Conservation (phyloP, 495 filamentous ascomycete species). For the Xylaria intraflava region DNA sequence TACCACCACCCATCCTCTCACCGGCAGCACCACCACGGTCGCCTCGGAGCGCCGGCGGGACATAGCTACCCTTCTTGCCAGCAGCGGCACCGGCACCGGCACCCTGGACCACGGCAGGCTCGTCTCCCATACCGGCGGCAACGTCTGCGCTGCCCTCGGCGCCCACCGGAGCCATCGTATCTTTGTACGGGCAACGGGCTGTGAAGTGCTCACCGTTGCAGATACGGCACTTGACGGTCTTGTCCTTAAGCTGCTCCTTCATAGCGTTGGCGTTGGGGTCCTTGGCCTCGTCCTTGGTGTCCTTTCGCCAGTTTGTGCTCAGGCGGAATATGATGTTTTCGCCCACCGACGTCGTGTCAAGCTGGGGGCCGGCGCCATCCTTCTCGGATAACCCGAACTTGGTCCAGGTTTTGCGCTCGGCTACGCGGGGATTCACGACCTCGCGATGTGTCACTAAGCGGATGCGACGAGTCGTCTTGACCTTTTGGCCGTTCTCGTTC, state of each 20-base stretch:
- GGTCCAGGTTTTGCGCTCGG: constrained; percentile 81
- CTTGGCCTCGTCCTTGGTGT: constrained; percentile 69
- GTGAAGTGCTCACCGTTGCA: constrained; percentile 99
- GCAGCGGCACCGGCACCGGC: constrained; percentile 26
- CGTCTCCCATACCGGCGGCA: constrained; percentile 49
- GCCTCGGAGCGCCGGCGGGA: constrained; percentile 84
- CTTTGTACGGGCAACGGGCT: constrained; percentile 71
- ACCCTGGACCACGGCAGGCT: constrained; percentile 35
- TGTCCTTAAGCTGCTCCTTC: constrained; percentile 91
- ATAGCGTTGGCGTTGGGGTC: constrained; percentile 71
- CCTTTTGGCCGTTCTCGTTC: constrained; percentile 90
- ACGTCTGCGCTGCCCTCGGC: constrained; percentile 47
- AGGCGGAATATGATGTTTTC: constrained; percentile 97
- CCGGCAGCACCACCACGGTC: constrained; percentile 53
- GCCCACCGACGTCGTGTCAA: constrained; percentile 88
- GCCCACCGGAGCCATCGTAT: constrained; percentile 56
- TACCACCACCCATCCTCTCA: constrained; percentile 78
- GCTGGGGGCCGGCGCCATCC: constrained; percentile 63
- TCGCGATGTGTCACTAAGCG: constrained; percentile 81
- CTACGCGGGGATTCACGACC: constrained; percentile 92
- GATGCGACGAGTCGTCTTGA: constrained; percentile 92
- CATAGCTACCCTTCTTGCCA: constrained; percentile 72
- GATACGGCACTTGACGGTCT: constrained; percentile 99
- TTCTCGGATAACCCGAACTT: constrained; percentile 73
- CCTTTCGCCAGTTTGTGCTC: constrained; percentile 81